Evolutionary conservation across 2,329 filamentous ascomycete genomes (phyloP).

Genomic region (Fusarium humuli): DNA sequence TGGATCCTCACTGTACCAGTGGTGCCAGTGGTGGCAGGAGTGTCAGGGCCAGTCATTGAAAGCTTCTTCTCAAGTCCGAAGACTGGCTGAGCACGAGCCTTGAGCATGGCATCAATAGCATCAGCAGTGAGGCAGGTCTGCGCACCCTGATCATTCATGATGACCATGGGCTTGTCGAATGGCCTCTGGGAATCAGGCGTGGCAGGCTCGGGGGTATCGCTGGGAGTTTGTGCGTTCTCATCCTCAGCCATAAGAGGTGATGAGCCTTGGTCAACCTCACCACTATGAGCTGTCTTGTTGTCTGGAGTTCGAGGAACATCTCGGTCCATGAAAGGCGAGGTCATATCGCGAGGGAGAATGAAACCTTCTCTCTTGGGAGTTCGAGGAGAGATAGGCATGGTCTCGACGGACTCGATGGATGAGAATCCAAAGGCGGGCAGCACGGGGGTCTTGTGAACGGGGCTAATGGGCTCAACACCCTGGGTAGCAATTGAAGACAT

Average conservation of each 20-base stretch:
- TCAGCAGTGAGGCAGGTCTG: constrained; percentile 88
- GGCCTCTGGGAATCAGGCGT: constrained; percentile 68
- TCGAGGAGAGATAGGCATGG: constrained; percentile 59
- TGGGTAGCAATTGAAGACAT: constrained; percentile 54
- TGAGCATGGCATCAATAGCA: constrained; percentile 81
- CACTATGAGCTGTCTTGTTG: constrained; percentile 55
- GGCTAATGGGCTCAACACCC: constrained; percentile 55
- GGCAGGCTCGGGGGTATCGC: constrained; percentile 54
- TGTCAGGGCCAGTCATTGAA: constrained; percentile 52
- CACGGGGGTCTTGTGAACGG: constrained; percentile 38
- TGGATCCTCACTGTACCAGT: constrained; percentile 58
- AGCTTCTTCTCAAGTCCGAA: constrained; percentile 52
- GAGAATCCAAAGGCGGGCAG: constrained; percentile 57
- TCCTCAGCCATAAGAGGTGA: constrained; percentile 72
- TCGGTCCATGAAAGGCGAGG: constrained; percentile 46
- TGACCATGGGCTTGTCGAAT: constrained; percentile 59
- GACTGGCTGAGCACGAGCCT: constrained; percentile 51
- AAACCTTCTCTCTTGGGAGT: constrained; percentile 68
- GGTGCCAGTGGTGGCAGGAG: constrained; percentile 52
- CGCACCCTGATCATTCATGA: constrained; percentile 76
- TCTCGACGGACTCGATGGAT: constrained; percentile 59
- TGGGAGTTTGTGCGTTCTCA: constrained; percentile 67
- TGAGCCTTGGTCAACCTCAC: constrained; percentile 56
- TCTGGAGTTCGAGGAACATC: constrained; percentile 55
- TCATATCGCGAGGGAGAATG: constrained; percentile 64